Base-by-base conservation (phyloP, 306 rosid genomes). In the Quercus parvula region DNA sequence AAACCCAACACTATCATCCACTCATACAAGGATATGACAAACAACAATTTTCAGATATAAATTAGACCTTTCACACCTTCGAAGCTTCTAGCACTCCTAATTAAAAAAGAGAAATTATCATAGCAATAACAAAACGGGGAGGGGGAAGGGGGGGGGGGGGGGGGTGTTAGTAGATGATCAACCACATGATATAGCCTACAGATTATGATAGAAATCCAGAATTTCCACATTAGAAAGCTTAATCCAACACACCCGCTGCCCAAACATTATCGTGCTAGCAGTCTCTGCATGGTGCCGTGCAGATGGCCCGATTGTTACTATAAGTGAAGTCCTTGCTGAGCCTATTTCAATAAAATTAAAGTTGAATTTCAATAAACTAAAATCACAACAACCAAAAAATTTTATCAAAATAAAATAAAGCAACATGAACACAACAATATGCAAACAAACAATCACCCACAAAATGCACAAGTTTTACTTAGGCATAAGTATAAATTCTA, bases 241-340 rank as follows among this genome's bases (percentile, higher is more conserved):
- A 30, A 63, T 76, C 49, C 64, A 78, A 84, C 94, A 86, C 82
- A 90, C 94, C 80, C 92, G 83, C 78, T 90, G 94, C 57, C 92
- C 94, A 78, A 90, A 90, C 87, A 86, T 83, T 79, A 90, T 83
- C 9, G 92, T 88, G 85, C 94, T 83, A 78, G 87, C 85, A 70
- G 94, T 88, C 83, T 90, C 92, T 5, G 84, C 87, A 66, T 81
- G 81, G 73, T 83, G 81, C 59, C 85, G 69, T 64, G 89, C 84
- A 71, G 94, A 90, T 46, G 91, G 91, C 63, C 94, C 92, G 70
- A 90, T 90, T 13, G 89, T 86, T 84, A 87, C 71, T 57, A 90
- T 82, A 77, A 90, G 92, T 35, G 94, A 90, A 87, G 94, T 88
- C 83, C 94, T 90, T 20, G 94, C 90, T 75, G 94, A 85, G 67